Base-by-base conservation (phyloP, 371 early-diverging fungal genomes). In the Zychaea mexicana region DNA sequence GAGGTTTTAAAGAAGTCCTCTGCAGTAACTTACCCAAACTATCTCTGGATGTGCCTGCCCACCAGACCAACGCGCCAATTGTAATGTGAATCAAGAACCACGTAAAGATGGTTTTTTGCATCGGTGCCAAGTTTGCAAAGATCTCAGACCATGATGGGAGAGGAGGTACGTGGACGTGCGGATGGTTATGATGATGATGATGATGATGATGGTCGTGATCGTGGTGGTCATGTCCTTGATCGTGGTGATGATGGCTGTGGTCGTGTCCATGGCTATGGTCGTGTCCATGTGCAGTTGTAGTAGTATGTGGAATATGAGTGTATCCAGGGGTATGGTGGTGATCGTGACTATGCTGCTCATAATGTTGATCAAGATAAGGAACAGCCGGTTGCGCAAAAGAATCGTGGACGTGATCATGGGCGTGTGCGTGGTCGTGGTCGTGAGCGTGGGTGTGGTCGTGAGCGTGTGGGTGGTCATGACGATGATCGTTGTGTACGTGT, bases 41-140 rank as follows among this genome's bases (percentile, higher is more conserved):
- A 62, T 83, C 84, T 21, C 70, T 36, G 30, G 78, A 72, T 42
- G 77, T 74, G 13, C 86, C 89, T 49, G 78, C 73, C 64, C 78
- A 67, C 73, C 83, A 88, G 0, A 85, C 67, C 49, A 77, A 65
- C n/a, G 83, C 53, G 2, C 86, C 85, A 31, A 85, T 71, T 5
- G 66, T 22, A 7, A 68, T 45, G 46, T 88, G 86, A 12, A 82
- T 55, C 7, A 81, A 10, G 30, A 84, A 82, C 83, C 86, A 87
- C 0, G 85, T 84, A 60, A 88, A 87, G 52, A 86, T 68, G 1
- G 89, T 85, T 64, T 87, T 87, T 69, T 88, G 86, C 45, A 65
- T 71, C 10, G 87, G 82, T 58, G 72, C 61, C 13, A 88, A 67
- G 1, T 64, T 65, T 0, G 80, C 70, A 62, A 87, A 85, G 2